Evolutionary conservation across 129 eudicot genomes (phyloP), one percentile per base, ranked within the genome.

Genomic region (Smallanthus sonchifolius): DNA sequence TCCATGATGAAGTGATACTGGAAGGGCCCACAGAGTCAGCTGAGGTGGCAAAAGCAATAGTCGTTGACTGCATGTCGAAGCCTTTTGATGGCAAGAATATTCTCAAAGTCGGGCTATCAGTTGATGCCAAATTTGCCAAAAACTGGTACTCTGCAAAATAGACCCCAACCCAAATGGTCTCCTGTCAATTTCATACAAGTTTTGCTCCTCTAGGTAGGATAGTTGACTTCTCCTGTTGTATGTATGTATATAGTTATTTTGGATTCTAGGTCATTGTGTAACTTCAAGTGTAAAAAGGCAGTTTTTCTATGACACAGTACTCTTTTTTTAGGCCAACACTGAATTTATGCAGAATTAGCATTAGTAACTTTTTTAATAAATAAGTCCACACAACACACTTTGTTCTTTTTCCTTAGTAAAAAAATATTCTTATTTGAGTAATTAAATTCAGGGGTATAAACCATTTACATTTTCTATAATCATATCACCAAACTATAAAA

Each of bases 11-110:
- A 86, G 97, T 95, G 43, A 95, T 95, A 47, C 68, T 95, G 54
- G 99, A 95, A 83, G 99, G 99, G 63, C 99, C 99, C 24, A 84
- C 90, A n/a, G 97, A 95, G 75, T 91, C 99, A 0, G 94, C 94
- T 0, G 97, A 87, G 65, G 85, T 81, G 16, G 99, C 99, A 43
- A 95, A 91, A 84, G 92, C 79, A 19, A 81, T 95, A 55, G 99
- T 95, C 20, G 92, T 95, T 36, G 85, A 52, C 40, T 72, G 51
- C 86, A 95, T 95, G 99, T 87, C 94, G 28, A 88, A 91, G 56
- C 99, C 99, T 7, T 95, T 95, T 66, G 70, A 91, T 63, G 99
- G 99, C 69, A 70, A 75, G 71, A 95, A 95, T 51, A 71, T 88
- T 42, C 89, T 95, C 10, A 82, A 70, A 43, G 99, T 95, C 30